These are phyloP conservation scores for Rhipidocladum racemiflorum DNA, from an alignment of 176 grass and related monocot genomes.

Conservation along the genomic window DNA sequence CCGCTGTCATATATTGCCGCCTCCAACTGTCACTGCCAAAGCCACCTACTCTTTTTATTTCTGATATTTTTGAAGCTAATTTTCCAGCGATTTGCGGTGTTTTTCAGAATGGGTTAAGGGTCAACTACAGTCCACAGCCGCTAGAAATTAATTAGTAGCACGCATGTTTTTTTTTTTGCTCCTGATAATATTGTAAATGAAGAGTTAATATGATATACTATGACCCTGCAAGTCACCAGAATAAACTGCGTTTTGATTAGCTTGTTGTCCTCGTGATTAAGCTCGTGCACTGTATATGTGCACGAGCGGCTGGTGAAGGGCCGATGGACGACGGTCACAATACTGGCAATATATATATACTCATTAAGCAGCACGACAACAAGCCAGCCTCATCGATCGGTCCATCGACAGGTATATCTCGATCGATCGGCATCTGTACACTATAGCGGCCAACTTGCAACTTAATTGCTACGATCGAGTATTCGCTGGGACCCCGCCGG, in stretches of 20 bases:
- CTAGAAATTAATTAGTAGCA: neutral
- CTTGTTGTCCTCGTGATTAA: neutral
- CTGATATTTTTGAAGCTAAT: neutral
- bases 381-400: neutral
- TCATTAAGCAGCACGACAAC: too few species aligned
- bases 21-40: neutral
- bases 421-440: neutral
- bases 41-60: neutral
- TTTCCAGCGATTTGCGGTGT: neutral
- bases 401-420: neutral
- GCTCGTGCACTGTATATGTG: neutral
- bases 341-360: too few species aligned
- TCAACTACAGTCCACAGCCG: neutral
- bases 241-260: neutral
- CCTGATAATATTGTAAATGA: neutral
- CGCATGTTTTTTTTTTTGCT: neutral
- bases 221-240: neutral
- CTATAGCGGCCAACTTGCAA: neutral
- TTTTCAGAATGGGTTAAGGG: neutral
- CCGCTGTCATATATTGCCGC: neutral
- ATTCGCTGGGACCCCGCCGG: neutral
- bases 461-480: neutral
- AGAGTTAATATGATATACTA: neutral
- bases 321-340: too few species aligned
- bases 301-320: neutral